Base-by-base conservation (phyloP, 495 filamentous ascomycete species). In the Aspergillus biplanus region DNA sequence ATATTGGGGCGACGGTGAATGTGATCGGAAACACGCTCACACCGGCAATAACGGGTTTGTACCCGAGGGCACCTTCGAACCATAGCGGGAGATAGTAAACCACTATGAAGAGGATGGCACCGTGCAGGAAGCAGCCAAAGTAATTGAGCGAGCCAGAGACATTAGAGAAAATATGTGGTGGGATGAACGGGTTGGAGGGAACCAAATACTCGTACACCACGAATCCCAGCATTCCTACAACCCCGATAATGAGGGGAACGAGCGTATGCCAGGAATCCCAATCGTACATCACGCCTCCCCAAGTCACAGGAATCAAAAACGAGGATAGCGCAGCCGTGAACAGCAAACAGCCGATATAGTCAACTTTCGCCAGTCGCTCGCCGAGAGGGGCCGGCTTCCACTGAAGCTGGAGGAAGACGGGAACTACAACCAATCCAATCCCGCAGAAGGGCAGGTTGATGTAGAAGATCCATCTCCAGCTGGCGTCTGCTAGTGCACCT, bases 391-490 rank as follows among this genome's bases (percentile, higher is more conserved):
- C 59, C 4, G 63, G 59, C 0, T 64, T 33, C 33, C 13, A 79
- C 73, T 33, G 78, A 60, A n/a, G 71, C 64, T 8, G 56, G 32
- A 65, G 84, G 35, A 87, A 76, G 58, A 83, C 61, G 53, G 85
- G 73, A 31, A 87, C 7, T 53, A 83, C 82, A 32, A 81, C 71
- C 0, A 83, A 79, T 0, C 78, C 71, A 12, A 80, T 57, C 1
- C 68, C 86, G 33, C 78, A 78, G 8, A 89, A 71, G 15, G 80
- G 70, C 7, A 90, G 72, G 67, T 90, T 91, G 68, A 91, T 82
- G 73, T 86, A 90, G 69, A 90, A 90, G 53, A 86, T 82, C 87
- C 85, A 87, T 21, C 84, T 52, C 84, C 62, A 54, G 8, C 27
- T 7, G 27, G 13, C 33, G 0, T 63, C 15, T 7, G 49, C 12